Base-by-base conservation (phyloP, 2,329 filamentous ascomycete genomes). In the Colletotrichum limetticola region DNA sequence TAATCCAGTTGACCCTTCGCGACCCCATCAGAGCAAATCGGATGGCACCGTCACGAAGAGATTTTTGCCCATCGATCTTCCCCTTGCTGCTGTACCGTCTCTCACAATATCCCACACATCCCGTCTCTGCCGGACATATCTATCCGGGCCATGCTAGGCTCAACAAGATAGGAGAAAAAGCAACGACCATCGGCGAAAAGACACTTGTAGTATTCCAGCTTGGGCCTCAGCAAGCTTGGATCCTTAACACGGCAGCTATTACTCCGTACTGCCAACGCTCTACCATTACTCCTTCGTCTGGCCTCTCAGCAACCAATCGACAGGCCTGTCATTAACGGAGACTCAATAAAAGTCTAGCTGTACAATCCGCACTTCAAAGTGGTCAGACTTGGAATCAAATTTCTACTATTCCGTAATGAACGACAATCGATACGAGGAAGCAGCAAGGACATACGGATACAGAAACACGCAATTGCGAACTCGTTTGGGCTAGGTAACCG, bases 51-150 rank as follows among this genome's bases (percentile, higher is more conserved):
- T 58, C 28, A 30, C 4, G 62, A 72, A 68, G 63, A 72, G 56
- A 69, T 69, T 72, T 74, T 59, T 37, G 19, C 28, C 14, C 42
- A 30, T 53, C 58, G 58, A 59, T 42, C n/a, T n/a, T 66, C 62
- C 68, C 68, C 68, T 72, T 59, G 57, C 58, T 30, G 56, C 46
- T 37, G 55, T 60, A 57, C 56, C 68, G 68, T 37, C 61, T 57
- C 61, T 74, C 71, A 37, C 68, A 74, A 74, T 74, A 63, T 74
- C 71, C 57, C 68, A 46, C 62, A 49, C 61, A 66, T 58, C 49
- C 35, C 53, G 49, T 65, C 24, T 60, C 46, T 70, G 55, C 60
- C 19, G 37, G 71, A 65, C 58, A 19, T 58, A 16, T 19, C 26
- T 6, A 42, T 63, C 30, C 16, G 52, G 42, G 53, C 66, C 59